Evolutionary conservation across 148 eudicot genomes (phyloP), one percentile per base, ranked within the genome.

Genomic region (Nyssa sinensis): DNA sequence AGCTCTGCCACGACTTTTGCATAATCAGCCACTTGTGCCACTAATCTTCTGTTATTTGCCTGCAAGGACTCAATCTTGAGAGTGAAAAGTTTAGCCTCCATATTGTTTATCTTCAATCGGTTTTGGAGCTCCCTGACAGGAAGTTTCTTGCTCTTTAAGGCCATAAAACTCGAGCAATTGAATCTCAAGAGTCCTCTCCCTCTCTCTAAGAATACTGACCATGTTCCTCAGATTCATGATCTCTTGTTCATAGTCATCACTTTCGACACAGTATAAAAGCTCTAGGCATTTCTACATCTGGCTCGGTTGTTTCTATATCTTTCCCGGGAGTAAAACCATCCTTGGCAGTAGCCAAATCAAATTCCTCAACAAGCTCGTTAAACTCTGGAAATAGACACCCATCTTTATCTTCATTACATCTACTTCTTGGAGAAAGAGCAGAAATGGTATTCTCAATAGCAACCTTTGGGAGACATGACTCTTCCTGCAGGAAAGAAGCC

Each of bases 91-190:
- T 87, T 88, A n/a, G 88, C 77, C 62, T 91, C 96, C 51, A 87
- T 78, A 67, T 72, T 84, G 67, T 81, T 87, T 21, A 88, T 68
- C 77, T 84, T 85, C 30, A 91, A 39, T 8, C 89, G 84, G 81
- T 86, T 91, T 34, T 87, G 88, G 28, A 91, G 90, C 79, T 91
- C 96, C 79, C 70, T 74, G 61, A 88, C 62, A n/a, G 1, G 80
- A 75, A 21, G 80, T 79, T 81, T 91, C 88, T 66, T 91, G 93
- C 82, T 91, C 93, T 73, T 88, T 85, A n/a, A 88, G 86, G 28
- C 96, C 91, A 57, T 87, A 87, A 60, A 85, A 87, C 72, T 91
- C 91, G n/a, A 91, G 89, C 78, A 91, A 78, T 49, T 91, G 85
- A 13, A 76, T 76, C 83, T 91, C 91, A 49, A 88, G 83, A 37